phyloP scores from a whole-genome alignment of 495 filamentous ascomycete genomes.

The Staphylotrichum longicolle region DNA sequence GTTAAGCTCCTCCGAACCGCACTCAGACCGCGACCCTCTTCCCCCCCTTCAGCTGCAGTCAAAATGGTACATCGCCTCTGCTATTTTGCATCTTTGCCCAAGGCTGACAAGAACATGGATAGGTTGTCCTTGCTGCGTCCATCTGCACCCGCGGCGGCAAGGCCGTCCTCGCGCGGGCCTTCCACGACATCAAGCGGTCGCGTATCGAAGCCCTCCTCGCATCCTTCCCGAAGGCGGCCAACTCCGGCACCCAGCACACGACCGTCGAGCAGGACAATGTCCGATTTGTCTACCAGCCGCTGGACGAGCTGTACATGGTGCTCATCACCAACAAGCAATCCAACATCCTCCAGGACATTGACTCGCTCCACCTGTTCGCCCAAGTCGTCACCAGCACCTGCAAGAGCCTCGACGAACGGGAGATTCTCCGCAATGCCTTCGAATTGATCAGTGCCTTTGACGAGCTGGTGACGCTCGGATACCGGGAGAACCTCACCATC shows the following conservation, averaged over 20 bases:
- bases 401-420: slow-evolving; percentile 91
- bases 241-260: slow-evolving; percentile 92
- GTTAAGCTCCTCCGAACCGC: slow-evolving; percentile 24
- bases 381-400: slow-evolving; percentile 96
- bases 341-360: slow-evolving; percentile 98
- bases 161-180: slow-evolving; percentile 93
- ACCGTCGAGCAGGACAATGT: slow-evolving; percentile 99
- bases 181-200: slow-evolving; percentile 92
- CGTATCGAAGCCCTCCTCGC: slow-evolving; percentile 94
- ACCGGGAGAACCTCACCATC: slow-evolving; percentile 90
- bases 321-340: slow-evolving; percentile 99
- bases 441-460: slow-evolving; percentile 95
- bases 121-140: slow-evolving; percentile 96
- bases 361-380: slow-evolving; percentile 93
- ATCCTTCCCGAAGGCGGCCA: slow-evolving; percentile 94
- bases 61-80: slow-evolving; percentile 28
- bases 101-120: slow-evolving; percentile 16
- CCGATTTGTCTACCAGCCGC: slow-evolving; percentile 96
- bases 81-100: background rate
- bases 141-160: slow-evolving; percentile 98
- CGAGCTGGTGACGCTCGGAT: slow-evolving; percentile 90
- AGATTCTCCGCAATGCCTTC: slow-evolving; percentile 91
- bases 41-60: slow-evolving; percentile 4
- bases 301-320: slow-evolving; percentile 99
- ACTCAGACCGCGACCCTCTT: background rate